phyloP scores from a whole-genome alignment of 2,329 filamentous ascomycete species.

The Penicillium rolfsii region DNA sequence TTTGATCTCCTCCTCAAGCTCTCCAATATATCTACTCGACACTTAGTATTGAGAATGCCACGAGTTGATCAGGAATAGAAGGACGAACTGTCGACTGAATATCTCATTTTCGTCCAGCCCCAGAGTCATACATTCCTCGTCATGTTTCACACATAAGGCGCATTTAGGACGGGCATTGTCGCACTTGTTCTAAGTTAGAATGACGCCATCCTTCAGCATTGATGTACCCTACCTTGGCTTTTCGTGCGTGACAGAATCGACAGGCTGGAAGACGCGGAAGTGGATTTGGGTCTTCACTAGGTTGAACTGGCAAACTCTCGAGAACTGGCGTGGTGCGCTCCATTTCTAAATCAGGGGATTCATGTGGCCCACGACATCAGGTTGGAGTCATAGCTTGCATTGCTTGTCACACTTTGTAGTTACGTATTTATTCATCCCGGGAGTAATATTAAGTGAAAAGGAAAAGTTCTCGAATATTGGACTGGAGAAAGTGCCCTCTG shows the following conservation, averaged over 20 bases:
- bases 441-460: not conserved
- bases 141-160: conserved; percentile 31
- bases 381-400: not conserved
- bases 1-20: conserved; percentile 32
- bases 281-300: not conserved
- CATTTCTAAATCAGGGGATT: not conserved
- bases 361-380: not conserved
- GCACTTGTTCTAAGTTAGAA: conserved; percentile 23
- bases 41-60: not conserved
- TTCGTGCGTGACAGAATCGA: conserved; percentile 28
- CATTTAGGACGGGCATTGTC: conserved; percentile 39
- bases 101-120: conserved; percentile 25
- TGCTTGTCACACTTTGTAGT: not conserved
- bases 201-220: not conserved
- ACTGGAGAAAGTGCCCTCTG: not conserved
- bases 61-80: too few species aligned
- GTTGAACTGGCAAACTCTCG: not conserved
- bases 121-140: conserved; percentile 34
- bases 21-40: conserved; percentile 27
- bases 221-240: conserved; percentile 21
- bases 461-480: not conserved
- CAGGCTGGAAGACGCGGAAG: conserved; percentile 26
- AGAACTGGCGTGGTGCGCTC: not conserved
- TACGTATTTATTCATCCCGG: not conserved
- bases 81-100: conserved; percentile 29